A percentile compares a stretch with the other conserved stretches of the same genome.
Conservation (phyloP, 352 stramenopile species). For the Thalassiosira hispida region DNA sequence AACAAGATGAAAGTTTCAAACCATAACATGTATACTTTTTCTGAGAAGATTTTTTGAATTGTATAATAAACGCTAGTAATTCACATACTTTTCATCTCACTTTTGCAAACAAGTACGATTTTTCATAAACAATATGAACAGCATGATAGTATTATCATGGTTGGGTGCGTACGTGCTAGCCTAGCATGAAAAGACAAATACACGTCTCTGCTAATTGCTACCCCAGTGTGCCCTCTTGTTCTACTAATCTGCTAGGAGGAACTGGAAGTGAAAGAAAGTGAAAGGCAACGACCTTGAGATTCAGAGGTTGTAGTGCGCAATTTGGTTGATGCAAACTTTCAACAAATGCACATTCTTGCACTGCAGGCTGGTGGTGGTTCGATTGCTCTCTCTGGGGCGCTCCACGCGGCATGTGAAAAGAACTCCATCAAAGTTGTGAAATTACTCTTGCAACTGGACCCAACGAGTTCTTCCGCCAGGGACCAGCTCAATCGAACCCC, state of each 20-base stretch:
- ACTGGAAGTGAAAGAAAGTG: background rate
- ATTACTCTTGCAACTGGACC: constrained; percentile 13
- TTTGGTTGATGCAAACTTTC: background rate
- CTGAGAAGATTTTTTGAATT: too few relatives aligned
- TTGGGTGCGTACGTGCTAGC: too few relatives aligned
- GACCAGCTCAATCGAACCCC: constrained; percentile 12
- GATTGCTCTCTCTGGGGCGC: constrained; percentile 15
- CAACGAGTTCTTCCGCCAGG: background rate
- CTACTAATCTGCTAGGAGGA: background rate
- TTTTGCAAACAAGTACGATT: too few relatives aligned
- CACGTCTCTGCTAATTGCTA: too few relatives aligned
- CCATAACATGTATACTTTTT: too few relatives aligned
- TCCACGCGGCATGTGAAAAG: constrained; percentile 20
- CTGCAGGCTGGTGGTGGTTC: constrained; percentile 9
- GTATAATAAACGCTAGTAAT: too few relatives aligned
- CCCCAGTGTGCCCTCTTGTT: too few relatives aligned
- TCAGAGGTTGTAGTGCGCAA: background rate
- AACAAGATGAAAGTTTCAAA: too few relatives aligned
- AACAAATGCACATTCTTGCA: background rate
- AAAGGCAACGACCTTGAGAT: background rate
- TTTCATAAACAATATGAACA: too few relatives aligned
- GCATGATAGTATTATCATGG: too few relatives aligned
- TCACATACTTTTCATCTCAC: too few relatives aligned
- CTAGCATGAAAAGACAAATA: too few relatives aligned
- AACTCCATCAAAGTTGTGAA: constrained; percentile 21